These are phyloP conservation scores for Thielaviopsis ethacetica DNA, from an alignment of 2,329 filamentous ascomycete species.

Conservation along the genomic window DNA sequence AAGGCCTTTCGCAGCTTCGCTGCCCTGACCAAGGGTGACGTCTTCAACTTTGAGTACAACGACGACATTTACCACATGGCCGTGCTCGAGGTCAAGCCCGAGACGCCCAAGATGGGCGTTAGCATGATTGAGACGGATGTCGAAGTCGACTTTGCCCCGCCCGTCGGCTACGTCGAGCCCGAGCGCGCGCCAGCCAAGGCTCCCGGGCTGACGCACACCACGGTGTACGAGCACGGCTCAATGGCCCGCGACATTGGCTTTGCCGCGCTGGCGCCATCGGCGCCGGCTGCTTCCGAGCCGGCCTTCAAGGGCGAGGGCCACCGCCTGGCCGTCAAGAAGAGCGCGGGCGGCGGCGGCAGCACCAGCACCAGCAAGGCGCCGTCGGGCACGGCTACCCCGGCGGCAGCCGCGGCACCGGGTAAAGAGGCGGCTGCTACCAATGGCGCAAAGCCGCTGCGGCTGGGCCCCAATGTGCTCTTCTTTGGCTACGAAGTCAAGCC, in stretches of 20 bases:
- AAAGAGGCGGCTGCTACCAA: constrained; percentile 10
- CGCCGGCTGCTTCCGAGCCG: constrained; percentile 50
- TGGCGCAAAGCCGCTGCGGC: constrained; percentile 61
- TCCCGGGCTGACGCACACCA: constrained; percentile 66
- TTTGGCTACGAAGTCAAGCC: constrained; percentile 92
- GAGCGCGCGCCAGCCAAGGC: constrained; percentile 31
- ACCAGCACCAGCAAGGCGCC: constrained; percentile 44
- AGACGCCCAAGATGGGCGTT: constrained; percentile 66
- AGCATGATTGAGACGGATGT: constrained; percentile 95
- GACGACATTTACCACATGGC: constrained; percentile 86
- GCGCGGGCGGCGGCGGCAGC: constrained; percentile 25
- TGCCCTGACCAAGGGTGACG: constrained; percentile 78
- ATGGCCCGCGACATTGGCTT: constrained; percentile 99
- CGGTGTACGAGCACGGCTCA: constrained; percentile 68
- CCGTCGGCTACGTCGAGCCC: constrained; percentile 86
- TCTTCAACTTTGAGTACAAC: constrained; percentile 96
- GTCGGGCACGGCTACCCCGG: constrained; percentile 48
- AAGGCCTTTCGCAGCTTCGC: constrained; percentile 94
- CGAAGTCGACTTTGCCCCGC: constrained; percentile 87
- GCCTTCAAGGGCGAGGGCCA: constrained; percentile 72
- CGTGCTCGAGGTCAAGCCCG: constrained; percentile 83
- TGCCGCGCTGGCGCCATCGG: constrained; percentile 66
- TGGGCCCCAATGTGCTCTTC: constrained; percentile 83
- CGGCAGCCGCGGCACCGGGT: constrained; percentile 15
- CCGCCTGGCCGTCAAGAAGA: constrained; percentile 59